Evolutionary conservation across 371 early-diverging fungal genomes (phyloP).

Genomic region (Synchytrium microbalum): DNA sequence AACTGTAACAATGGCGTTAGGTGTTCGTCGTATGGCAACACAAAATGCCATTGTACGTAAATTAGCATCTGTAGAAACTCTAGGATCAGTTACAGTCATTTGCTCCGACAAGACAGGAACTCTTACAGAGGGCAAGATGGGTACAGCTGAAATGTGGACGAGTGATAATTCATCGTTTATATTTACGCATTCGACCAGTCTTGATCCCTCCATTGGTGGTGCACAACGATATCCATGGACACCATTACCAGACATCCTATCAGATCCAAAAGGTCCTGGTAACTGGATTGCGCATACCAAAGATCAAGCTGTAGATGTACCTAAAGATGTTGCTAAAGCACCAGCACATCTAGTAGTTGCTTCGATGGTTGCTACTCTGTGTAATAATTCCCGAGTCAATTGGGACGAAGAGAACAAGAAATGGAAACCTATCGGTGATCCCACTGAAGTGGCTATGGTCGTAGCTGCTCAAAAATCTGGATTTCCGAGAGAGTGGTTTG

Average conservation of each 20-base stretch:
- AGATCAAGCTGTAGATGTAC: constrained; percentile 6
- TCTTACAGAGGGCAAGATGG: constrained; percentile 76
- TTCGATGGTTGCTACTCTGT: constrained; percentile 35
- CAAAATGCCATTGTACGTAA: constrained; percentile 92
- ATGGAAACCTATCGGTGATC: constrained; percentile 29
- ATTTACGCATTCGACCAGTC: neutral
- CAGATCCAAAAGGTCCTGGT: constrained; percentile 34
- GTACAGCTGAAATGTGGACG: constrained; percentile 35
- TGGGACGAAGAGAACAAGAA: constrained; percentile 43
- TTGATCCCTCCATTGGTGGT: constrained; percentile 53
- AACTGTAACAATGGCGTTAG: constrained; percentile 85
- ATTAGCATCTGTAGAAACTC: constrained; percentile 92
- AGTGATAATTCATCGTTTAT: constrained; percentile 24
- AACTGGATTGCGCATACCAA: constrained; percentile 19
- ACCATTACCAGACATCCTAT: constrained; percentile 47
- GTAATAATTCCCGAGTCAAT: constrained; percentile 38
- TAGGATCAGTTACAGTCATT: constrained; percentile 90
- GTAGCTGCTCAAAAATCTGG: constrained; percentile 32
- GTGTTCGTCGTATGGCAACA: constrained; percentile 81
- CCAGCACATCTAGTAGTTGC: constrained; percentile 29
- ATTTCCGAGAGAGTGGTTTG: constrained; percentile 30
- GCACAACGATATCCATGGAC: constrained; percentile 94
- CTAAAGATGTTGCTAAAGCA: constrained; percentile 16
- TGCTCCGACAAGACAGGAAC: neutral
- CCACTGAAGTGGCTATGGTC: constrained; percentile 31